Evolutionary conservation across 495 filamentous ascomycete genomes (phyloP).

Genomic region (Hypoxylon perforatum): DNA sequence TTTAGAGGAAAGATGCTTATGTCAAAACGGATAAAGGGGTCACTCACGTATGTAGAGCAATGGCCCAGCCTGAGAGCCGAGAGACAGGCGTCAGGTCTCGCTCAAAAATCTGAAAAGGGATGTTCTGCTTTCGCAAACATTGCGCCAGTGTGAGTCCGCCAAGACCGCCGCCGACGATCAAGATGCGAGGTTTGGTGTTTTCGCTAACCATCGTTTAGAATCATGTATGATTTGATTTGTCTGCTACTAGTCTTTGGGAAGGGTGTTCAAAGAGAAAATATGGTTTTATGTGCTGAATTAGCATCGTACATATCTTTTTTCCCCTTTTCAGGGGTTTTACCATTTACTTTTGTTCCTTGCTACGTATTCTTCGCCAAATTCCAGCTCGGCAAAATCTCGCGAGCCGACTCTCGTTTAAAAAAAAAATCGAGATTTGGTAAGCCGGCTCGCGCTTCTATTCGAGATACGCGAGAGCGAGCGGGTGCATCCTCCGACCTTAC

Average conservation of each 20-base stretch:
- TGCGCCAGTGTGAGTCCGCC: conserved; percentile 52
- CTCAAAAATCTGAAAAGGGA: conserved; percentile 64
- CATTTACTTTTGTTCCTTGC: too few relatives aligned
- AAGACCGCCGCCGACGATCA: conserved; percentile 50
- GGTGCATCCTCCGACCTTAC: not conserved
- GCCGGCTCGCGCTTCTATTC: not conserved
- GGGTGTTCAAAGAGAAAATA: not conserved
- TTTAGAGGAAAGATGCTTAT: not conserved
- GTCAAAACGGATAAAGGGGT: not conserved
- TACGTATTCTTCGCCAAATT: too few relatives aligned
- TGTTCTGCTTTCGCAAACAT: conserved; percentile 60
- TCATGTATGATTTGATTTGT: not conserved
- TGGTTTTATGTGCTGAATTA: not conserved
- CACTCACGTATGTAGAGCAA: conserved; percentile 65
- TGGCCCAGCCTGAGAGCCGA: conserved; percentile 63
- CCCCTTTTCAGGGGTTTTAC: not conserved
- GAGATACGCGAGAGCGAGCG: conserved; percentile 1
- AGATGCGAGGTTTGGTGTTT: conserved; percentile 34
- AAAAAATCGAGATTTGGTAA: not conserved
- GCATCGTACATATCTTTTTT: not conserved
- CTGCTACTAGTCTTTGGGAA: not conserved
- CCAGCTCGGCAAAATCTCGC: not conserved
- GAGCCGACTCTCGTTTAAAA: not conserved
- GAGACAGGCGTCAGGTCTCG: conserved; percentile 51
- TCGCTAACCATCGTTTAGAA: conserved; percentile 19